Percentiles rank a stretch among this genome's conserved stretches.
phyloP scores from a whole-genome alignment of 2,329 filamentous ascomycete species.

The Pseudocercospora fijiensis region DNA sequence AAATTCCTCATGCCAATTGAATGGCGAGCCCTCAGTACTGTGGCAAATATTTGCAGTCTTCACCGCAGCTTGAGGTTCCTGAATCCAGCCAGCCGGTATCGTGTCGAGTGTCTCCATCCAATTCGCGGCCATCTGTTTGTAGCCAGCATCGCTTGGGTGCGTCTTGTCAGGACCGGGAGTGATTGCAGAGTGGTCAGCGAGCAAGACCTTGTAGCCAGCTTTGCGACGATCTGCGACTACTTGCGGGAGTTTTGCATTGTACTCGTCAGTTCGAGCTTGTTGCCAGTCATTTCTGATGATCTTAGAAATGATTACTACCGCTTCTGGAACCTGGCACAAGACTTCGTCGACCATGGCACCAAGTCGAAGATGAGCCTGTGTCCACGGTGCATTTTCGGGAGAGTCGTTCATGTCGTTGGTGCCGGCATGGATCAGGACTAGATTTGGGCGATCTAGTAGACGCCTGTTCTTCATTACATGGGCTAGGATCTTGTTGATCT shows the following conservation, averaged over 20 bases:
- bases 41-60: not conserved
- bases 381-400: slow-evolving; percentile 26
- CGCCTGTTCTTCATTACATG: slow-evolving; percentile 13
- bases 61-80: not conserved
- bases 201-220: slow-evolving; percentile 31
- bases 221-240: slow-evolving; percentile 27
- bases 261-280: slow-evolving; percentile 25
- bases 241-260: slow-evolving; percentile 31
- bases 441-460: slow-evolving; percentile 31
- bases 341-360: slow-evolving; percentile 38
- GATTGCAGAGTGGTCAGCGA: slow-evolving; percentile 30
- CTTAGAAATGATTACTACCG: slow-evolving; percentile 41
- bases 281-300: slow-evolving; percentile 33
- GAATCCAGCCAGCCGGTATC: not conserved
- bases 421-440: slow-evolving; percentile 38
- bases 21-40: not conserved
- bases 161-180: slow-evolving; percentile 1
- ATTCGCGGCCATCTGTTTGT: slow-evolving; percentile 1
- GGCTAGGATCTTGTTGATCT: slow-evolving; percentile 16
- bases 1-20: not conserved
- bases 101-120: not conserved
- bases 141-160: slow-evolving; percentile 5
- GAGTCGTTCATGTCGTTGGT: slow-evolving; percentile 38
- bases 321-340: slow-evolving; percentile 33
- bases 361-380: slow-evolving; percentile 38